Evolutionary conservation across 371 early-diverging fungal genomes (phyloP).

Genomic region (Saksenaea vasiformis): DNA sequence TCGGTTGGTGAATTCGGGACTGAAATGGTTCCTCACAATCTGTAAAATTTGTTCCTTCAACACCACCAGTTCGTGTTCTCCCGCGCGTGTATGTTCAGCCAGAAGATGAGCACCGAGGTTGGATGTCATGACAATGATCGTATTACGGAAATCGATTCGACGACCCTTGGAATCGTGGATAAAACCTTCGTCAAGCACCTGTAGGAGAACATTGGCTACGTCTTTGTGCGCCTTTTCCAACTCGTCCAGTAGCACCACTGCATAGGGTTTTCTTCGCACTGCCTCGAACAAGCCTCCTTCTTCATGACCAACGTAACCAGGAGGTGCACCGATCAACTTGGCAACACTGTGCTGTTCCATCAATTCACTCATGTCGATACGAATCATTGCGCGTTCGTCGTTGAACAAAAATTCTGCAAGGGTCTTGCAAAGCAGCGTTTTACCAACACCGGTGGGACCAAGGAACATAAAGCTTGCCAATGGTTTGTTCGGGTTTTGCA

Average conservation of each 20-base stretch:
- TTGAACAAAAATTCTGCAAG: conserved; percentile 89
- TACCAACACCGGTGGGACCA: conserved; percentile 93
- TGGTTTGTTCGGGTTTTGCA: conserved; percentile 79
- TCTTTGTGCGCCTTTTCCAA: conserved; percentile 91
- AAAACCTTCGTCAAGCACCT: conserved; percentile 92
- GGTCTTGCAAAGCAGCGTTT: conserved; percentile 84
- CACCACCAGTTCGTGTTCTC: conserved; percentile 35
- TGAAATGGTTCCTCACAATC: conserved; percentile 79
- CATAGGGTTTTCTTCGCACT: conserved; percentile 86
- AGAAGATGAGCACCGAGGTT: conserved; percentile 72
- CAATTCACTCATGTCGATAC: conserved; percentile 95
- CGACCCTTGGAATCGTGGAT: conserved; percentile 87
- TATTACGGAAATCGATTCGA: conserved; percentile 88
- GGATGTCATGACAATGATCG: conserved; percentile 93
- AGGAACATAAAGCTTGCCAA: conserved; percentile 92
- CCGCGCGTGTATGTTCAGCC: conserved; percentile 29
- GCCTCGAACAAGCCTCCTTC: conserved; percentile 91
- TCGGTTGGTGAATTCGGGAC: conserved; percentile 91
- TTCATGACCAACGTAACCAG: conserved; percentile 88
- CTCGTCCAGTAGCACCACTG: conserved; percentile 90
- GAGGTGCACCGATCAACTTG: conserved; percentile 90
- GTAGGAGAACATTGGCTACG: conserved; percentile 77
- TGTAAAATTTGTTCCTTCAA: conserved; percentile 64
- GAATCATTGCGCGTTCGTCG: conserved; percentile 80
- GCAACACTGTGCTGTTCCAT: conserved; percentile 81